Evolutionary conservation across 2,329 filamentous ascomycete genomes (phyloP), one percentile per base, ranked within the genome.

Genomic region (Aspergillus awamori): DNA sequence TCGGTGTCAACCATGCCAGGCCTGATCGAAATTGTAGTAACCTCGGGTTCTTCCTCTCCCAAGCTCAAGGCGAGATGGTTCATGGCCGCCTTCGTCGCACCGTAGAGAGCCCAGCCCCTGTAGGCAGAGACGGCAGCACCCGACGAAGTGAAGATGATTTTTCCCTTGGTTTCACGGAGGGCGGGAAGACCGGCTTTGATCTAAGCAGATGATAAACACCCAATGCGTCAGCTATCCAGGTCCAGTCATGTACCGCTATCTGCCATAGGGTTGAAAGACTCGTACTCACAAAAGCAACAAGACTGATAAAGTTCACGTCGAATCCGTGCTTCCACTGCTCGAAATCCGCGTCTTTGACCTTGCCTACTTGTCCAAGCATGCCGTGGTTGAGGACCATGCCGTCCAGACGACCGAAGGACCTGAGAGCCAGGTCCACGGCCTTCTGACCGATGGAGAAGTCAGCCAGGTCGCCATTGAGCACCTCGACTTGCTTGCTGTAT

Each of bases 381-480:
- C 93, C 93, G 73, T 99, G 95, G 76, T 98, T 98, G 63, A 98
- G 80, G 11, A 99, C 86, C 48, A 99, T 74, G 1, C 88, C 90
- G 72, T 99, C 93, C 4, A 99, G 78, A 53, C 81, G 82, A 8
- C 88, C 89, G 74, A 92, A 98, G 0, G 84, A 79, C 28, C 84
- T 79, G 10, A 90, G 71, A 0, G 93, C 89, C 1, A 87, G 77
- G 3, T 88, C 81, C 4, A 92, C 86, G 4, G 90, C 84, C 71
- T 85, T 85, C 1, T 83, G 76, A 4, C 86, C 84, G 28, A 89
- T 72, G 0, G 74, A 77, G 26, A 82, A 72, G 65, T 87, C 83
- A 0, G 80, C 73, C 10, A 87, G 74, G 64, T 89, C 86, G n/a
- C 85, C 86, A 2, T 82, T 78, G 13, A 88, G 74, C 2, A 86